These are phyloP conservation scores for Neolentinus lepideus DNA, from an alignment of 1,284 basidiomycete genomes.

Conservation along the genomic window DNA sequence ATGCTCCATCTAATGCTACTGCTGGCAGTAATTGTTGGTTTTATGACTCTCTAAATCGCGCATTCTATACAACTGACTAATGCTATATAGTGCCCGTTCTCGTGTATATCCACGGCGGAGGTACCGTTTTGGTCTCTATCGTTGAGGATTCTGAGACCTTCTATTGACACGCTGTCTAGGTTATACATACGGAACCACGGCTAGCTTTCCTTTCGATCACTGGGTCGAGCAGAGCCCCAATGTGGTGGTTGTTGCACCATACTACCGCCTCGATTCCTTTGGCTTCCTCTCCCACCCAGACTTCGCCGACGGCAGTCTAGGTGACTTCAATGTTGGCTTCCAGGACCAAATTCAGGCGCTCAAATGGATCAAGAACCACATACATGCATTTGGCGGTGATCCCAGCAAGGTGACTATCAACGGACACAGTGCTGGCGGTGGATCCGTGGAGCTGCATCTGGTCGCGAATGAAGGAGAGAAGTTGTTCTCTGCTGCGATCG, in stretches of 20 bases:
- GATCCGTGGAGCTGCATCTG: constrained; percentile 48
- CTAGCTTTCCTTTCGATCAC: constrained; percentile 33
- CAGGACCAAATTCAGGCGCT: constrained; percentile 55
- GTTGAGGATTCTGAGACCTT: no score
- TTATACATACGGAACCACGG: constrained; percentile 49
- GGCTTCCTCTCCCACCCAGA: constrained; percentile 33
- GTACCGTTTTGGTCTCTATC: constrained; percentile 18
- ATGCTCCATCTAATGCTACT: constrained; percentile 26
- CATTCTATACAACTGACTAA: not conserved
- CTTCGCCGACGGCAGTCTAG: constrained; percentile 21
- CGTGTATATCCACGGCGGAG: constrained; percentile 63
- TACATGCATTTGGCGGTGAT: constrained; percentile 59
- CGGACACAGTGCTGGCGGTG: constrained; percentile 55
- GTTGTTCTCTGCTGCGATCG: constrained; percentile 46
- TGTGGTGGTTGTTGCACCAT: constrained; percentile 35
- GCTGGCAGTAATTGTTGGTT: constrained; percentile 22
- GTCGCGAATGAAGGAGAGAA: constrained; percentile 32
- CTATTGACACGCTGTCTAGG: constrained; percentile 21
- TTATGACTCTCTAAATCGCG: not conserved
- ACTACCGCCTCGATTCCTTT: constrained; percentile 35
- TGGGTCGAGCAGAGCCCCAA: constrained; percentile 31
- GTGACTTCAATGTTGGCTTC: constrained; percentile 55
- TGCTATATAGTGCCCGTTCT: constrained; percentile 45
- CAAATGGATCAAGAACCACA: constrained; percentile 54
- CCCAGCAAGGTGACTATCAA: constrained; percentile 48